Evolutionary conservation across 1,284 basidiomycete species (phyloP).

Genomic region (Pyrrhoderma lamaoense): DNA sequence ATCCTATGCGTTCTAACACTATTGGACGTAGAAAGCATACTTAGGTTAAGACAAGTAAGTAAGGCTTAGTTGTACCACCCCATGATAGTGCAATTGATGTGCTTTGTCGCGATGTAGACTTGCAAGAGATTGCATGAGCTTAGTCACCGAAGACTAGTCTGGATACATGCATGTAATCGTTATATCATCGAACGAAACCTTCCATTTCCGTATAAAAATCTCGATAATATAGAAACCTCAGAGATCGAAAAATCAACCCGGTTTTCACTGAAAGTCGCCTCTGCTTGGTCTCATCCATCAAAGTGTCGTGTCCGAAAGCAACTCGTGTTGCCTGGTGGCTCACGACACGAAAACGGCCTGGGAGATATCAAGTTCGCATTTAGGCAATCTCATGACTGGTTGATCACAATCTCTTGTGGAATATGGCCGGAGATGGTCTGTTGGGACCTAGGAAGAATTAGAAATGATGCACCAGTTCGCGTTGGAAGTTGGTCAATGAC

Average conservation of each 20-base stretch:
- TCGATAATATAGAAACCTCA: slow-evolving; percentile 27
- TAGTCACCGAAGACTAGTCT: slow-evolving; percentile 42
- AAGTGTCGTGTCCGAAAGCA: slow-evolving; percentile 19
- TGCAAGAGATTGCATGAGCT: slow-evolving; percentile 39
- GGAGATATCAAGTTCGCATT: slow-evolving; percentile 31
- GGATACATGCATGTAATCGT: slow-evolving; percentile 41
- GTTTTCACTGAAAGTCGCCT: slow-evolving; percentile 36
- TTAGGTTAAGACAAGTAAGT: too few species aligned
- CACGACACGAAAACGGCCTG: slow-evolving; percentile 14
- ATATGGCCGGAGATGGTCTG: slow-evolving; percentile 50
- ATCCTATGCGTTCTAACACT: slow-evolving; percentile 11
- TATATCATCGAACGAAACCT: slow-evolving; percentile 38
- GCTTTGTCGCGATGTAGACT: slow-evolving; percentile 40
- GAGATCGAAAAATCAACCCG: slow-evolving; percentile 40
- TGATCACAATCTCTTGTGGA: slow-evolving; percentile 47
- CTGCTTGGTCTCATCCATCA: slow-evolving; percentile 37
- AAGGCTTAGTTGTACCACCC: slow-evolving; percentile 22
- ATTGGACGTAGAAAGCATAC: slow-evolving; percentile 35
- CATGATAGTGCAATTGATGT: too few species aligned
- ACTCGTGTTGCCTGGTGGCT: slow-evolving; percentile 24
- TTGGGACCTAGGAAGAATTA: slow-evolving; percentile 35
- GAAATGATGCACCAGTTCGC: slow-evolving; percentile 21
- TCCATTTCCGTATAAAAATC: slow-evolving; percentile 36
- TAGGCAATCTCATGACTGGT: slow-evolving; percentile 31
- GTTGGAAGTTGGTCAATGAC: slow-evolving; percentile 45